Evolutionary conservation across 2,329 filamentous ascomycete genomes (phyloP), one percentile per base, ranked within the genome.

Genomic region (Hymenotorrendiella dingleyae): DNA sequence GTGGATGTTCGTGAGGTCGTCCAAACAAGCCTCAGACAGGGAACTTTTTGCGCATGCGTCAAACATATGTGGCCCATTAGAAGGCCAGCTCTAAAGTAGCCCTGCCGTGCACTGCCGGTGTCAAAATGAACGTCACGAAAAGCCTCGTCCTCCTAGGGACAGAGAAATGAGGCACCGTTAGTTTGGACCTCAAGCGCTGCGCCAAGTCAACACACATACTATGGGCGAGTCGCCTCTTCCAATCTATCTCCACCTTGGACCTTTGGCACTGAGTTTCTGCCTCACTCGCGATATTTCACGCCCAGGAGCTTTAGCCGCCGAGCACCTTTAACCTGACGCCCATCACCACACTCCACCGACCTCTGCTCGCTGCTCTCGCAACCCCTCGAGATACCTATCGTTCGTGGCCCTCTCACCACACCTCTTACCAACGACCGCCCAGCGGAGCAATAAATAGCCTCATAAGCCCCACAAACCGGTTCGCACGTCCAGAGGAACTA

Each of bases 21-120:
- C 20, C 8, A 22, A 22, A n/a, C 14, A 23, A 26, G 43, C 42
- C 32, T 40, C 19, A 34, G 27, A 35, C 29, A 30, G 37, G 36
- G 21, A 36, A 46, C 27, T 29, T 38, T 39, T 29, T 46, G 43
- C 43, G 42, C 24, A 38, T 40, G 35, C 28, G 24, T 41, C 30
- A 33, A 35, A 35, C 32, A 23, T 28, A 39, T 39, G 39, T 42
- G 43, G 39, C 43, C 39, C 35, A 28, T 40, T 34, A 19, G 5
- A 29, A 42, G 39, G 22, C 43, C 43, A 39, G 36, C 42, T 17
- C 22, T 20, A 21, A 20, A 17, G 30, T 34, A 19, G 17, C 22
- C 17, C 6, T 21, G 32, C 14, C 20, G 19, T 20, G 19, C n/a
- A 34, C 22, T 20, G 16, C 17, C 20, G 32, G 32, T 21, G 32